phyloP scores from a whole-genome alignment of 2,329 filamentous ascomycete species.

The Claviceps humidiphila region DNA sequence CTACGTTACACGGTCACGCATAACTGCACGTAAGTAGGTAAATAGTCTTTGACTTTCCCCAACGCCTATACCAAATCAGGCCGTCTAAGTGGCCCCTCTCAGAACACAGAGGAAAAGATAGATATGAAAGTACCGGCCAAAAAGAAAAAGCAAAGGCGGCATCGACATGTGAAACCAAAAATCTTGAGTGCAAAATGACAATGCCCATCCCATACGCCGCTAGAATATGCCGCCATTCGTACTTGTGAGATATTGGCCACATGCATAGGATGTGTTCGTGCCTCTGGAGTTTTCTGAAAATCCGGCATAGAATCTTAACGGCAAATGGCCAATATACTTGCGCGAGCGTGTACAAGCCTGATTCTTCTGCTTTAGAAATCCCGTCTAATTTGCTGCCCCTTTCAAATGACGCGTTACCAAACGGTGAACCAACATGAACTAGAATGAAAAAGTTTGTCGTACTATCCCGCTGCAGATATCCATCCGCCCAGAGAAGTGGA shows the following conservation, averaged over 20 bases:
- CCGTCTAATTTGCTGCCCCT: background rate
- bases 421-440: background rate
- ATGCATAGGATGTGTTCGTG: background rate
- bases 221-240: background rate
- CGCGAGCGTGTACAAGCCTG: background rate
- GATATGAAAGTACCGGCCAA: no score
- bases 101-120: no score
- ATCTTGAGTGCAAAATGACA: no score
- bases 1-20: no score
- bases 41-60: no score
- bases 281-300: no score
- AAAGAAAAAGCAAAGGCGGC: no score
- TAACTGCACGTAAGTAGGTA: no score
- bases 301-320: background rate
- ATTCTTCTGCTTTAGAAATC: background rate
- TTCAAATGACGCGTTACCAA: background rate
- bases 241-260: background rate
- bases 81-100: no score
- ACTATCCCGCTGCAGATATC: background rate
- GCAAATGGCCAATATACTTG: background rate
- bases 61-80: no score
- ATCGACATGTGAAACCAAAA: no score
- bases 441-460: background rate
- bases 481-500: background rate
- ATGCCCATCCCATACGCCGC: background rate